Evolutionary conservation across 768 basidiomycete genomes (phyloP).

Genomic region (Suillus lakei): DNA sequence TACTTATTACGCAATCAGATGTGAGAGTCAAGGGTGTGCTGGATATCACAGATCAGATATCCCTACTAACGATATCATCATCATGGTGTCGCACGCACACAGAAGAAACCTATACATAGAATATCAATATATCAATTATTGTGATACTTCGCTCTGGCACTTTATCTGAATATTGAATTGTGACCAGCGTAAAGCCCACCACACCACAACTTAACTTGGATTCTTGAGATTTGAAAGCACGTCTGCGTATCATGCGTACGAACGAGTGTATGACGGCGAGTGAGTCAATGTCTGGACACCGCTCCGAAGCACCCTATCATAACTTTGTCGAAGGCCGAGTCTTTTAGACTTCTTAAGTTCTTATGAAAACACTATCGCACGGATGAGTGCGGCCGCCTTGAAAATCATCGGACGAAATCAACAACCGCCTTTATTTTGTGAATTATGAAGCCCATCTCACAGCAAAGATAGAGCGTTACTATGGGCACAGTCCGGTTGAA

Average conservation of each 20-base stretch:
- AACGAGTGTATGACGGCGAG: not conserved
- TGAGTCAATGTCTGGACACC: not conserved
- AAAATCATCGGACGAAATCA: not conserved
- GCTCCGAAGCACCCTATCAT: not conserved
- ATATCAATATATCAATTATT: not conserved
- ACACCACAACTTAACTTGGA: not conserved
- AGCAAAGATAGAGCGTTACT: not conserved
- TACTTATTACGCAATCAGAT: not conserved
- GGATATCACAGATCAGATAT: not conserved
- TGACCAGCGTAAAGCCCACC: not conserved
- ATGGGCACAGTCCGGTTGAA: not conserved
- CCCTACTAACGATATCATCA: not conserved
- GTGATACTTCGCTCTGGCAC: not conserved
- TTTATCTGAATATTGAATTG: not conserved
- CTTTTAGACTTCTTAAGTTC: not conserved
- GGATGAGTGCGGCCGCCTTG: not conserved
- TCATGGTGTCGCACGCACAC: not conserved
- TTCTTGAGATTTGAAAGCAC: not conserved
- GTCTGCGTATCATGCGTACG: not conserved
- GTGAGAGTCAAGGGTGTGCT: not conserved
- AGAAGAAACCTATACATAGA: not conserved
- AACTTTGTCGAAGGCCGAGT: not conserved
- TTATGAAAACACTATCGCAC: not conserved
- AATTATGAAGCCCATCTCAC: not conserved
- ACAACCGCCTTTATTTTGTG: not conserved